These are phyloP conservation scores for Flammula alnicola DNA, from an alignment of 1,284 basidiomycete species.

Conservation along the genomic window DNA sequence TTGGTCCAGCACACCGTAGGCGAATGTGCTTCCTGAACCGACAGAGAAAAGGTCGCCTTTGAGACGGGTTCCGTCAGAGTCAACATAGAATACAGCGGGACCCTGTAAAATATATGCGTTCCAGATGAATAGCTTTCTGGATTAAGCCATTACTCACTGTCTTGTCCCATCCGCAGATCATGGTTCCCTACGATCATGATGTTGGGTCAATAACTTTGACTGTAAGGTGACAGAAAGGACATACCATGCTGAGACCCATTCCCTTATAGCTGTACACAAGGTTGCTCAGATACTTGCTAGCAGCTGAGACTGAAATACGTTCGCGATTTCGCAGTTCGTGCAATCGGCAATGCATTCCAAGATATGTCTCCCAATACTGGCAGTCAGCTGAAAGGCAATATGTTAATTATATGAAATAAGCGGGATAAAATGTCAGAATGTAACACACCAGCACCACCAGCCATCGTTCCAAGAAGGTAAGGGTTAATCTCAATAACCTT, in stretches of 20 bases:
- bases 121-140: not conserved
- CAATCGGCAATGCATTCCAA: constrained; percentile 96
- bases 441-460: constrained; percentile 90
- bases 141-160: constrained; percentile 61
- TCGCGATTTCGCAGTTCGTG: constrained; percentile 98
- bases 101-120: constrained; percentile 53
- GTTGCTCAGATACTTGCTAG: constrained; percentile 97
- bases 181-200: constrained; percentile 88
- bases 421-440: not conserved
- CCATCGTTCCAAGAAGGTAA: constrained; percentile 98
- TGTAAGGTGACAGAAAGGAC: constrained; percentile 20
- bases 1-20: constrained; percentile 98
- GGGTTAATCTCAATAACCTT: constrained; percentile 99
- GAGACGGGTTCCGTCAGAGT: constrained; percentile 94
- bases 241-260: constrained; percentile 97
- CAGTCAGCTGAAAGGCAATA: constrained; percentile 70
- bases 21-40: constrained; percentile 97
- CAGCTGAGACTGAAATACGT: constrained; percentile 97
- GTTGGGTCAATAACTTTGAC: not conserved
- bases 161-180: constrained; percentile 99
- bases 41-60: constrained; percentile 99
- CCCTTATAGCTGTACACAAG: constrained; percentile 99
- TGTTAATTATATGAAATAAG: not conserved
- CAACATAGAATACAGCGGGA: constrained; percentile 97
- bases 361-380: constrained; percentile 98